Conservation (phyloP, 2,329 filamentous ascomycete species). For the Zymoseptoria crescenta region DNA sequence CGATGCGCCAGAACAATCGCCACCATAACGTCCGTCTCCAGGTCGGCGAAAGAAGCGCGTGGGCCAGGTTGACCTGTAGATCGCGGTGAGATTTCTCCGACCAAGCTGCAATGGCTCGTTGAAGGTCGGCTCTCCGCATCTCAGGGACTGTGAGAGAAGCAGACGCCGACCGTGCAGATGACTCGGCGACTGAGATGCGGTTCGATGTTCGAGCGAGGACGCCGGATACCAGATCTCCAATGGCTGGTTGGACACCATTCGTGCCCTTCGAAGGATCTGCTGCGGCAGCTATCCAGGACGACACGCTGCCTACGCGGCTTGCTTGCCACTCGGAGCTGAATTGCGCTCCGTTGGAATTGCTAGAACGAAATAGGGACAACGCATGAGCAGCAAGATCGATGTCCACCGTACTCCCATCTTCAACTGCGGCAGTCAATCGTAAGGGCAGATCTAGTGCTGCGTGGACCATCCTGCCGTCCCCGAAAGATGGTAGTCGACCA, state of each 20-base stretch:
- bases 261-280: constrained; percentile 29
- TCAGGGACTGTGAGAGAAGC: constrained; percentile 34
- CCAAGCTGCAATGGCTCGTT: constrained; percentile 59
- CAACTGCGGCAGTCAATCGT: constrained; percentile 40
- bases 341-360: constrained; percentile 27
- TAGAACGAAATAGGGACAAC: constrained; percentile 38
- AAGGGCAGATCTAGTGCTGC: constrained; percentile 51
- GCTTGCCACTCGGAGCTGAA: constrained; percentile 31
- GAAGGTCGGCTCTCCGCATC: constrained; percentile 44
- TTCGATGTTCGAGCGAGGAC: constrained; percentile 51
- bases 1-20: constrained; percentile 91
- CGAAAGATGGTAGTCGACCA: constrained; percentile 31
- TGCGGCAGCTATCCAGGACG: constrained; percentile 21
- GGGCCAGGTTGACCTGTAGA: constrained; percentile 68
- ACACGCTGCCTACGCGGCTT: constrained; percentile 23
- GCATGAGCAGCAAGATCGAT: constrained; percentile 54
- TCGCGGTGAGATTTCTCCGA: constrained; percentile 74
- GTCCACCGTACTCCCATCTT: constrained; percentile 47
- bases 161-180: constrained; percentile 31
- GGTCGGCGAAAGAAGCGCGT: constrained; percentile 64
- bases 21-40: constrained; percentile 86
- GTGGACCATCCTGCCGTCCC: constrained; percentile 38
- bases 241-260: constrained; percentile 53
- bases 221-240: constrained; percentile 60
- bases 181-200: constrained; percentile 43